Evolutionary conservation across 768 basidiomycete genomes (phyloP).

Genomic region (Phlegmacium glaucopus): DNA sequence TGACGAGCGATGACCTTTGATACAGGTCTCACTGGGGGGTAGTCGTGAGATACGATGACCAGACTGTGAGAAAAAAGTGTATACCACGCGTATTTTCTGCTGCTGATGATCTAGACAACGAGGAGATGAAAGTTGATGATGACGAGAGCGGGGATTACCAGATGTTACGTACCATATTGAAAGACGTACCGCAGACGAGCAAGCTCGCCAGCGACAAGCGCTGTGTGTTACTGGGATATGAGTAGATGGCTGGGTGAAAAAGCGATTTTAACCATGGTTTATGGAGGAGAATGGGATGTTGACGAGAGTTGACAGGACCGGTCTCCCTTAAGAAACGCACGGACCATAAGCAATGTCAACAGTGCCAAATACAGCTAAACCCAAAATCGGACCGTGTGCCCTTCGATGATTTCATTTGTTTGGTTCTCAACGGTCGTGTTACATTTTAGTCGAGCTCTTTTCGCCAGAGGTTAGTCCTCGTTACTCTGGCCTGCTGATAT

Average conservation of each 20-base stretch:
- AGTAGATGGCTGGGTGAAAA: slow-evolving; percentile 23
- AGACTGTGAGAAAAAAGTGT: slow-evolving; percentile 18
- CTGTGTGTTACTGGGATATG: slow-evolving; percentile 48
- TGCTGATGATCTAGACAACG: slow-evolving; percentile 55
- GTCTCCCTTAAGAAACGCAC: slow-evolving; percentile 37
- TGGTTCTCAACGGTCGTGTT: not conserved
- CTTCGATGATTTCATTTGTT: not conserved
- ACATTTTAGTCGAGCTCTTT: too few relatives aligned
- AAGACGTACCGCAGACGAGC: slow-evolving; percentile 27
- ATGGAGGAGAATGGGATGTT: slow-evolving; percentile 39
- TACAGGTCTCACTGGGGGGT: slow-evolving; percentile 75
- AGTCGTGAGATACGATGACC: slow-evolving; percentile 2
- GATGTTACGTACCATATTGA: slow-evolving; percentile 40
- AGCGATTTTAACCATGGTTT: slow-evolving; percentile 47
- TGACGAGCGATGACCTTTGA: slow-evolving; percentile 91
- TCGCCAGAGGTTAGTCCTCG: slow-evolving; percentile 32
- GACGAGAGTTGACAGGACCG: slow-evolving; percentile 51
- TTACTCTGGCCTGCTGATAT: slow-evolving; percentile 20
- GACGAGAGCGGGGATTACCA: not conserved
- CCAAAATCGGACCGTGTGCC: not conserved
- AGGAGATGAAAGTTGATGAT: slow-evolving; percentile 5
- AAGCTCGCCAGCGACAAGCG: slow-evolving; percentile 56
- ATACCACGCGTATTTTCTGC: slow-evolving; percentile 82
- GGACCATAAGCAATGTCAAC: slow-evolving; percentile 27
- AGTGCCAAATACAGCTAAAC: slow-evolving; percentile 8